Evolutionary conservation across 371 early-diverging fungal species (phyloP).

Genomic region (Polyrhizophydium stewartii): DNA sequence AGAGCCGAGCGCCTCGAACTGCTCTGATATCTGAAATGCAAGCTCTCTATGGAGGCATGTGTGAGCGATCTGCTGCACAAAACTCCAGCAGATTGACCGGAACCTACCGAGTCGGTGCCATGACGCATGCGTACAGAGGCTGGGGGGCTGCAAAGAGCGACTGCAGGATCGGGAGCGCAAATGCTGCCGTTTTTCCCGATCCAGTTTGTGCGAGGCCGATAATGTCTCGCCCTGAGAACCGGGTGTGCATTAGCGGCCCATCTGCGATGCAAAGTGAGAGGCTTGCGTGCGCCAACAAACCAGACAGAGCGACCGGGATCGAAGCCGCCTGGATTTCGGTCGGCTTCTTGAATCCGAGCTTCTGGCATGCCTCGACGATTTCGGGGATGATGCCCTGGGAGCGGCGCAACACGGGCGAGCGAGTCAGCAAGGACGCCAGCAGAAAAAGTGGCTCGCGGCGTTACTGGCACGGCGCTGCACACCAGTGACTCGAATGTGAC

Average conservation of each 20-base stretch:
- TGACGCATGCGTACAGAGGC: slow-evolving; percentile 88
- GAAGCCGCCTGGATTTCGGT: slow-evolving; percentile 67
- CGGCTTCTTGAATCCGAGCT: slow-evolving; percentile 84
- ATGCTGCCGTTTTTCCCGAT: slow-evolving; percentile 97
- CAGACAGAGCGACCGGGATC: slow-evolving; percentile 36
- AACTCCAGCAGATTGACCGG: no score
- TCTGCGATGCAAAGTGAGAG: neutral
- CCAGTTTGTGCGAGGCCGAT: slow-evolving; percentile 98
- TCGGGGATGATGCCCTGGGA: slow-evolving; percentile 69
- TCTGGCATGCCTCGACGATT: slow-evolving; percentile 83
- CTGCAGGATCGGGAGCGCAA: slow-evolving; percentile 94
- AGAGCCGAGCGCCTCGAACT: slow-evolving; percentile 88
- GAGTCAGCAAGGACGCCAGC: neutral
- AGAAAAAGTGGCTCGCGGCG: neutral
- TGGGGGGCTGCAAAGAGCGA: slow-evolving; percentile 85
- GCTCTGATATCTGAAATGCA: slow-evolving; percentile 92
- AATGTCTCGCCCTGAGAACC: slow-evolving; percentile 66
- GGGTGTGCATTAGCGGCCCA: neutral
- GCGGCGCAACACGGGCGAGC: neutral
- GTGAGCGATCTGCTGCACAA: no score
- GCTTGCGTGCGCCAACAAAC: slow-evolving; percentile 1
- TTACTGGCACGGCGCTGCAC: neutral
- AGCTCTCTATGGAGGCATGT: slow-evolving; percentile 84
- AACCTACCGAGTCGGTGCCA: slow-evolving; percentile 93
- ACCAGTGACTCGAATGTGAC: slow-evolving; percentile 18